Evolutionary conservation across 208 protist genomes (phyloP).

Genomic region (Acanthamoeba castellanii): DNA sequence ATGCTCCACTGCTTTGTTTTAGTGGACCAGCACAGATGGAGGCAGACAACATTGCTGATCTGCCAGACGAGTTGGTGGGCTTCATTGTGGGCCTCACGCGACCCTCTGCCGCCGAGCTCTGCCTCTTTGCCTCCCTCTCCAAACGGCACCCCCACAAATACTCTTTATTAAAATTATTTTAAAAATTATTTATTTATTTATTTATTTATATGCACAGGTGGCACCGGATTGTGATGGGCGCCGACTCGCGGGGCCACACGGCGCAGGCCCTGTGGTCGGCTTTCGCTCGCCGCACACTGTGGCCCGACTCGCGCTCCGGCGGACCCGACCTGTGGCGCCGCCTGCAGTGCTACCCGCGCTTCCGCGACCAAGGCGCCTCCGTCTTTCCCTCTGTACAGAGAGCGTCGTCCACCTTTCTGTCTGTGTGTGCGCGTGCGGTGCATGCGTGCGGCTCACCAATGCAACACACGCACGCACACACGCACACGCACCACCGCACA

Average conservation of each 20-base stretch:
- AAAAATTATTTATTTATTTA: neutral
- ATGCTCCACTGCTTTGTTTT: no score
- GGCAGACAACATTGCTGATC: no score
- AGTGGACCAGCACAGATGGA: no score
- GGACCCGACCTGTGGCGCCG: neutral
- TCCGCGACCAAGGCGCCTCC: no score
- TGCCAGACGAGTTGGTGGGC: neutral
- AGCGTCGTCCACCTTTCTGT: neutral
- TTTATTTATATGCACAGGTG: neutral
- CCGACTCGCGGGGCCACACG: neutral
- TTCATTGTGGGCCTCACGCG: neutral
- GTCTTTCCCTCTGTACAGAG: no score
- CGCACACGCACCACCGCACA: neutral
- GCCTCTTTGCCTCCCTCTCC: neutral
- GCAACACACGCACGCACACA: neutral
- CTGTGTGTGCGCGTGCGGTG: no score
- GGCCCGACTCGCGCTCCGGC: neutral
- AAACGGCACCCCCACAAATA: neutral
- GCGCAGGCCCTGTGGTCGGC: neutral
- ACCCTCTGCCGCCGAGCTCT: neutral
- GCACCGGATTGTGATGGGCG: neutral
- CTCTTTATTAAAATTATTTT: neutral
- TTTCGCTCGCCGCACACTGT: neutral
- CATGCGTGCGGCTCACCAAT: neutral
- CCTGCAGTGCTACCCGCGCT: neutral